phyloP scores from a whole-genome alignment of 805 yeast genomes.

The Metschnikowia arizonensis region DNA sequence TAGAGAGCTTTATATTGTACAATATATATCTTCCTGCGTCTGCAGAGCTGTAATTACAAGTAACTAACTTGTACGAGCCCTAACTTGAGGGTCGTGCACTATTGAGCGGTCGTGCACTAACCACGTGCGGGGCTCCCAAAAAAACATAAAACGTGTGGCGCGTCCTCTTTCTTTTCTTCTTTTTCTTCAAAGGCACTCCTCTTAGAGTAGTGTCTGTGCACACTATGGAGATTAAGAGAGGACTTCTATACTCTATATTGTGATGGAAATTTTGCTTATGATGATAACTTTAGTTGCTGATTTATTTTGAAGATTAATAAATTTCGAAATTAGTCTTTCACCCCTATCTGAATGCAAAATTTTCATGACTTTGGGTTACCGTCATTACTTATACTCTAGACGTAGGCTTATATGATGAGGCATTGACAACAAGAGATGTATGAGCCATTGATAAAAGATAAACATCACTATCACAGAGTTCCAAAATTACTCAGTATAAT shows the following conservation, averaged over 20 bases:
- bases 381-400: background rate
- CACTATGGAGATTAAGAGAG: slow-evolving; percentile 15
- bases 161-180: too few relatives aligned
- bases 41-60: too few relatives aligned
- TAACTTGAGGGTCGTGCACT: slow-evolving; percentile 2
- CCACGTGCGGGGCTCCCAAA: background rate
- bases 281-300: slow-evolving; percentile 19
- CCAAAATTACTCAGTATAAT: too few relatives aligned
- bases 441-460: too few relatives aligned
- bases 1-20: too few relatives aligned
- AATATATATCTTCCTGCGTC: too few relatives aligned
- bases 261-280: slow-evolving; percentile 14
- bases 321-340: slow-evolving; percentile 23
- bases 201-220: slow-evolving; percentile 1
- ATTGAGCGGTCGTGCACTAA: background rate
- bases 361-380: slow-evolving; percentile 2
- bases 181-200: too few relatives aligned
- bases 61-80: background rate
- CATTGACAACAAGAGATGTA: too few relatives aligned
- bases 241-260: slow-evolving; percentile 16
- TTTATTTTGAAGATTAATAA: slow-evolving; percentile 15
- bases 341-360: slow-evolving; percentile 23
- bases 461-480: too few relatives aligned
- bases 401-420: background rate
- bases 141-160: too few relatives aligned